phyloP scores from a whole-genome alignment of 345 rosid genomes.

The Isatis tinctoria region DNA sequence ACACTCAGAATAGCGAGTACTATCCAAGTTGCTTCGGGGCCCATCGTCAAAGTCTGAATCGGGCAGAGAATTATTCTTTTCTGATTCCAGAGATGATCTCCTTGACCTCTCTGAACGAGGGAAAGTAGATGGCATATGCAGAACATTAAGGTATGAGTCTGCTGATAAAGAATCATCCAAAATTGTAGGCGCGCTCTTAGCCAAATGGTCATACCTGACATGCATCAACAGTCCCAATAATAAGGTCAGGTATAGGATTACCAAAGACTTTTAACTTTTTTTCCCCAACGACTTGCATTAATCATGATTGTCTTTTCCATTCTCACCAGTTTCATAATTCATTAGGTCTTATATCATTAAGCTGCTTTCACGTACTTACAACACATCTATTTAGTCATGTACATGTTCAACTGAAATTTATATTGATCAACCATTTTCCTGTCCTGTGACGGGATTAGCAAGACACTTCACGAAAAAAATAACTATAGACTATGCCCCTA shows the following conservation, averaged over 20 bases:
- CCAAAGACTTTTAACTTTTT: neutral
- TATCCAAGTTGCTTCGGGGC: slow-evolving; percentile 86
- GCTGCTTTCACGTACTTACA: neutral
- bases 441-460: neutral
- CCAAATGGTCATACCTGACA: slow-evolving; percentile 93
- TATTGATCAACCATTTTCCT: no score
- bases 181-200: slow-evolving; percentile 93
- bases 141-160: slow-evolving; percentile 90
- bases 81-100: slow-evolving; percentile 52
- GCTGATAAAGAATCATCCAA: slow-evolving; percentile 97
- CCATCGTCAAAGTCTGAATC: slow-evolving; percentile 66
- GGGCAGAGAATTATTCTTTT: slow-evolving; percentile 44
- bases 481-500: neutral
- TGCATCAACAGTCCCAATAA: slow-evolving; percentile 22
- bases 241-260: slow-evolving; percentile 10
- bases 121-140: slow-evolving; percentile 93
- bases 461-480: neutral
- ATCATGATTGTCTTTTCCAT: neutral
- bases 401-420: no score
- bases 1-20: slow-evolving; percentile 70
- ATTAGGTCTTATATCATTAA: neutral
- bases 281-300: neutral
- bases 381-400: neutral
- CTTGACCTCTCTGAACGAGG: slow-evolving; percentile 94
- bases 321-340: neutral